phyloP scores from a whole-genome alignment of 345 rosid genomes.

The Durio zibethinus region DNA sequence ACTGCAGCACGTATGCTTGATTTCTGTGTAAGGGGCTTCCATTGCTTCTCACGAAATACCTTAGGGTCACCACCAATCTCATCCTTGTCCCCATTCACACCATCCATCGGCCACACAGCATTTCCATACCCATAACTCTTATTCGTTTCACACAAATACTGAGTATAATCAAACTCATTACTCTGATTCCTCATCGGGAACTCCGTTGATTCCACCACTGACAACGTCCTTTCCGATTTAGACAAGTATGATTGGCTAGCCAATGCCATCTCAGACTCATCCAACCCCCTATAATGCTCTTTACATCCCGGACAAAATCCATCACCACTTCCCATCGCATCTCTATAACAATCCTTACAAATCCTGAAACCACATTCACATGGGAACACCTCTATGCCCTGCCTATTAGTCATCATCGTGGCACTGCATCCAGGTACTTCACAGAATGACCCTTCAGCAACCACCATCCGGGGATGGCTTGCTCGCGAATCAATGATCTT shows the following conservation, averaged over 20 bases:
- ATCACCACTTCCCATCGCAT: constrained; percentile 26
- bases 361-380: constrained; percentile 51
- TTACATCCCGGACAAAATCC: constrained; percentile 55
- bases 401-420: constrained; percentile 29
- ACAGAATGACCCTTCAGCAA: constrained; percentile 31
- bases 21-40: constrained; percentile 54
- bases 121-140: constrained; percentile 50
- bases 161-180: constrained; percentile 39
- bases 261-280: constrained; percentile 19
- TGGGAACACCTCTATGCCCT: constrained; percentile 30
- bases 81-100: constrained; percentile 16
- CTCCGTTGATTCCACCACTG: constrained; percentile 24
- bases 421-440: constrained; percentile 40
- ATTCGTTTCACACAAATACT: constrained; percentile 40
- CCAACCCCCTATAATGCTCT: constrained; percentile 34
- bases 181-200: constrained; percentile 15
- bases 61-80: constrained; percentile 18
- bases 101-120: constrained; percentile 46
- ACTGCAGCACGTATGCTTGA: constrained; percentile 38
- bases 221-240: constrained; percentile 26
- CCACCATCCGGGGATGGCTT: constrained; percentile 27
- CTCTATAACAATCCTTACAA: constrained; percentile 46
- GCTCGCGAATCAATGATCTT: constrained; percentile 33
- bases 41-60: constrained; percentile 30
- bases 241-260: constrained; percentile 8